phyloP scores from a whole-genome alignment of 805 yeast species.

The Zygosaccharomyces siamensis region DNA sequence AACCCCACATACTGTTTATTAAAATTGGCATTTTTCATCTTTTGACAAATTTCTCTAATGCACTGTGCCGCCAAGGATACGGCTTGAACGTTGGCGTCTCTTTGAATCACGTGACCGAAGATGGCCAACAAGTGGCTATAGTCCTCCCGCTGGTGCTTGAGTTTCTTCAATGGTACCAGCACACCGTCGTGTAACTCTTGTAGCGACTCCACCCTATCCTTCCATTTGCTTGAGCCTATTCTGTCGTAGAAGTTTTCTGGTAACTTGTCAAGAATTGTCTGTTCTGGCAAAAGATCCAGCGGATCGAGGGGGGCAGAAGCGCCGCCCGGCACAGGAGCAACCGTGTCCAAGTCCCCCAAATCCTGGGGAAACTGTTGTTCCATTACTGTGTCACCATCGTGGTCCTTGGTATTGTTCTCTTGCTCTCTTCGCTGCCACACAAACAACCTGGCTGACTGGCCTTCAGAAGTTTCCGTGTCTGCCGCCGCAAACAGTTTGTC shows the following conservation, averaged over 20 bases:
- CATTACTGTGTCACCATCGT: constrained; percentile 39
- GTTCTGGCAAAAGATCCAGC: constrained; percentile 64
- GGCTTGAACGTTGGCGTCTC: constrained; percentile 86
- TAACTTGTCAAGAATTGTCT: constrained; percentile 57
- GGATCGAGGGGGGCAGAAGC: constrained; percentile 46
- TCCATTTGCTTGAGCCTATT: constrained; percentile 72
- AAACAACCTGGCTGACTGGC: constrained; percentile 11
- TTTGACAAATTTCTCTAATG: constrained; percentile 55
- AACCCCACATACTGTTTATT: constrained; percentile 43
- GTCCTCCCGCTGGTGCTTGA: constrained; percentile 51
- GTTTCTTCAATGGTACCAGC: constrained; percentile 50
- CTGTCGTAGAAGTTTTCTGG: constrained; percentile 58
- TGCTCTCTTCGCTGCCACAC: constrained; percentile 9
- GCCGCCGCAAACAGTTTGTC: constrained; percentile 58
- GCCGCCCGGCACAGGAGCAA: constrained; percentile 19
- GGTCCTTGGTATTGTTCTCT: constrained; percentile 22
- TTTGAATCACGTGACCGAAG: constrained; percentile 61
- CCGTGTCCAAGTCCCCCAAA: constrained; percentile 13
- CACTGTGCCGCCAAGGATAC: constrained; percentile 74
- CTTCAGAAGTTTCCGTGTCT: constrained; percentile 26
- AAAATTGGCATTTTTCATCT: constrained; percentile 52
- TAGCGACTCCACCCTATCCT: constrained; percentile 81
- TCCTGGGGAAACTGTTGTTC: constrained; percentile 16
- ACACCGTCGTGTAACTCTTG: constrained; percentile 50
- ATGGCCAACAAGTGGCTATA: constrained; percentile 57